Evolutionary conservation across 306 rosid genomes (phyloP).

Genomic region (Arachis hypogaea): DNA sequence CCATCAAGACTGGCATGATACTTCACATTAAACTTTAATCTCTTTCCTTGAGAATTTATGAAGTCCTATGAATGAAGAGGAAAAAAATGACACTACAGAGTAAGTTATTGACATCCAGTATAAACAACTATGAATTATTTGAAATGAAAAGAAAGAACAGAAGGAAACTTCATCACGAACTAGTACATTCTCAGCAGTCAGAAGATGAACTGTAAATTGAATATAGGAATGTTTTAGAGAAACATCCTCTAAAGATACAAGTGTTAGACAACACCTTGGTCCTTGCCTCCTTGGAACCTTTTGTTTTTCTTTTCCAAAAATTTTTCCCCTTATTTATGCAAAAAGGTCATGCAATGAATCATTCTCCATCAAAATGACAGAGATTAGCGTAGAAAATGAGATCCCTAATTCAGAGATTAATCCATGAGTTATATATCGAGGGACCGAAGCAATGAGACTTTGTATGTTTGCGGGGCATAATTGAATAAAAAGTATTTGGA

Average conservation of each 20-base stretch:
- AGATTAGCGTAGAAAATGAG: background rate
- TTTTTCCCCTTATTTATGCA: too few relatives aligned
- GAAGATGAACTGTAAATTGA: constrained; percentile 6
- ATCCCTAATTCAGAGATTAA: background rate
- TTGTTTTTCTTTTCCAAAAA: too few relatives aligned
- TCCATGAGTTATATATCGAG: background rate
- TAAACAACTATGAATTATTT: constrained; percentile 8
- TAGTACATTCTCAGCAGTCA: background rate
- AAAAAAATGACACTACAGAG: constrained; percentile 15
- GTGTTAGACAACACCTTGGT: background rate
- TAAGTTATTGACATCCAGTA: constrained; percentile 11
- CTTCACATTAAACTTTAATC: constrained; percentile 65
- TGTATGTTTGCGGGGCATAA: background rate
- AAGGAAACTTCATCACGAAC: background rate
- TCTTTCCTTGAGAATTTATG: constrained; percentile 81
- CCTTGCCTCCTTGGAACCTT: background rate
- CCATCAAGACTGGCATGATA: constrained; percentile 64
- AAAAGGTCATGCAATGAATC: too few relatives aligned
- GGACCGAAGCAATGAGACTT: background rate
- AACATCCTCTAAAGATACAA: background rate
- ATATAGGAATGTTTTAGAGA: background rate
- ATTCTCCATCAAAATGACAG: background rate
- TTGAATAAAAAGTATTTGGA: background rate
- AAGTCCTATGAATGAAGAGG: constrained; percentile 64
- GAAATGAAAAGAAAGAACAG: constrained; percentile 29